phyloP scores from a whole-genome alignment of 2,329 filamentous ascomycete species.

The Colletotrichum musicola region DNA sequence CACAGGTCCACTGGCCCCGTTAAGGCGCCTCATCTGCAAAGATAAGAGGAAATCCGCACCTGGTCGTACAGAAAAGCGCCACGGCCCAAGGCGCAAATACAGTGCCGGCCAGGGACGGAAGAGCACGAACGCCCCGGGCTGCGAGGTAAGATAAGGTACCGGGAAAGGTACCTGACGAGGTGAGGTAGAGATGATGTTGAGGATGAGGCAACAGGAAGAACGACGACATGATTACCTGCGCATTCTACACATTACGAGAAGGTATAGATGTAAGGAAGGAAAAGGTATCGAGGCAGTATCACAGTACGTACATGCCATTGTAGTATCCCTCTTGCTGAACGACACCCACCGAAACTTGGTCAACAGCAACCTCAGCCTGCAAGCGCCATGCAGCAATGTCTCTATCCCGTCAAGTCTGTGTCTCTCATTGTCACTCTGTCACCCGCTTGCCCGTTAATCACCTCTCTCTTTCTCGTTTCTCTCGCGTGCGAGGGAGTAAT shows the following conservation, averaged over 20 bases:
- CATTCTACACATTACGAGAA: too few relatives aligned
- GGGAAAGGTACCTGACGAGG: not conserved
- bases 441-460: not conserved
- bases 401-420: slow-evolving; percentile 9
- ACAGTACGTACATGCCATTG: too few relatives aligned
- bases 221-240: too few relatives aligned
- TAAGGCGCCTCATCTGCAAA: not conserved
- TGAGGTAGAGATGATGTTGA: too few relatives aligned
- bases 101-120: not conserved
- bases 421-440: not conserved
- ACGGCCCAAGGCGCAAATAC: not conserved
- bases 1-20: slow-evolving; percentile 15
- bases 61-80: not conserved
- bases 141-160: not conserved
- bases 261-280: too few relatives aligned
- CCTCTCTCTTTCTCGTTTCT: not conserved
- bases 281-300: too few relatives aligned
- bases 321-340: not conserved
- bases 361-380: slow-evolving; percentile 24
- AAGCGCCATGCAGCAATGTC: slow-evolving; percentile 34
- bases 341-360: slow-evolving; percentile 10
- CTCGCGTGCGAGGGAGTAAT: not conserved
- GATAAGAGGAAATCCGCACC: slow-evolving; percentile 31
- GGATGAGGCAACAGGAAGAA: too few relatives aligned
- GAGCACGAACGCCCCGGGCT: not conserved